Conservation (phyloP, 2,329 filamentous ascomycete genomes). For the Pyrenophora seminiperda region DNA sequence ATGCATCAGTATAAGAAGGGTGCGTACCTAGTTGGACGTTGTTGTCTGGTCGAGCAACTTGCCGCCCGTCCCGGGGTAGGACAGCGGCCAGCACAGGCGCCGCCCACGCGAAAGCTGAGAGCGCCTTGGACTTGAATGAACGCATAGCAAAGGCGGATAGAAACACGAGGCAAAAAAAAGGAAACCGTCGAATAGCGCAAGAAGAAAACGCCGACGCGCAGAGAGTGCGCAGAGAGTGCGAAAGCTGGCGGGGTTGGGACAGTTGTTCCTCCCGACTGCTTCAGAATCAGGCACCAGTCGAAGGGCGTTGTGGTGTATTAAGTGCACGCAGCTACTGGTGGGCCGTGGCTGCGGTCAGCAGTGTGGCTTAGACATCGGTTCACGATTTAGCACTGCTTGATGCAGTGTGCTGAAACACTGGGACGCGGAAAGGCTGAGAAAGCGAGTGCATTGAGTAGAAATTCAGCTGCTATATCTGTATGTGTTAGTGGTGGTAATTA, state of each 20-base stretch:
- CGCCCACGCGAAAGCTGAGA: slow-evolving; percentile 39
- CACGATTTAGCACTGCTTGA: slow-evolving; percentile 28
- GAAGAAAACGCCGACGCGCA: slow-evolving; percentile 16
- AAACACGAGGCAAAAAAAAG: slow-evolving; percentile 12
- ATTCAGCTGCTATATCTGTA: background rate
- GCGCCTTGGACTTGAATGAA: slow-evolving; percentile 39
- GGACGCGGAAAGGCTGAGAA: background rate
- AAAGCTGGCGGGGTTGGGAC: slow-evolving; percentile 22
- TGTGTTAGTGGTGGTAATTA: too few relatives aligned
- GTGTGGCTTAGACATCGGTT: slow-evolving; percentile 37
- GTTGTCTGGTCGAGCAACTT: slow-evolving; percentile 25
- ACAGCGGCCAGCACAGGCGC: slow-evolving; percentile 39
- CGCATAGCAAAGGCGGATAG: slow-evolving; percentile 31
- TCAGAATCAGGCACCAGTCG: slow-evolving; percentile 42
- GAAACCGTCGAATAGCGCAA: slow-evolving; percentile 8
- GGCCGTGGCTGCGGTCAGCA: slow-evolving; percentile 18
- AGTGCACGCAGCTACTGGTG: slow-evolving; percentile 16
- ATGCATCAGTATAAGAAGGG: slow-evolving; percentile 22
- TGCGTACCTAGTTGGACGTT: slow-evolving; percentile 40
- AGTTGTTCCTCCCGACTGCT: slow-evolving; percentile 26
- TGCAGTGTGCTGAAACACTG: slow-evolving; percentile 24
- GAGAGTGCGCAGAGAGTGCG: slow-evolving; percentile 26
- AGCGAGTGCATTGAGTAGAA: background rate
- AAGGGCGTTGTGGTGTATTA: slow-evolving; percentile 16
- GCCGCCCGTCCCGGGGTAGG: slow-evolving; percentile 22